phyloP scores from a whole-genome alignment of 768 basidiomycete species.

The Tylopilus plumbeoviolaceoides region DNA sequence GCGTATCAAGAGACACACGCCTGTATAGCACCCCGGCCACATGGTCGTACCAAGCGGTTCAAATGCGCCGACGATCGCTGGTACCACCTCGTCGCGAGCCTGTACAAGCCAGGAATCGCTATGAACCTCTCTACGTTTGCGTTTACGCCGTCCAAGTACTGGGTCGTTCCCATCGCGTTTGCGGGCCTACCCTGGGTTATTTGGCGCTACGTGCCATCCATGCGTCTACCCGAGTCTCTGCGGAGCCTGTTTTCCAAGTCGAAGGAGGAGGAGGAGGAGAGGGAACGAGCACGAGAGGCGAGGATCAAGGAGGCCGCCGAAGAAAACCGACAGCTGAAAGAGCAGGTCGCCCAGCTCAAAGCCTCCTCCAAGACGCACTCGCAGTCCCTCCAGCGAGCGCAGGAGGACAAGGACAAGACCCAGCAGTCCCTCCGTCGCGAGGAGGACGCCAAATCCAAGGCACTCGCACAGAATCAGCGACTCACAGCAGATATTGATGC shows the following conservation, averaged over 20 bases:
- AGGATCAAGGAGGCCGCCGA: constrained; percentile 5
- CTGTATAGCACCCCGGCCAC: constrained; percentile 21
- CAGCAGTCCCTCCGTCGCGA: constrained; percentile 21
- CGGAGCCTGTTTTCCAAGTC: neutral
- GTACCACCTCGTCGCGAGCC: constrained; percentile 16
- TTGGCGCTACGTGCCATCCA: constrained; percentile 10
- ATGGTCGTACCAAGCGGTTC: constrained; percentile 24
- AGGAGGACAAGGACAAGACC: constrained; percentile 11
- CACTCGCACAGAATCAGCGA: constrained; percentile 10
- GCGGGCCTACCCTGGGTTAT: constrained; percentile 25
- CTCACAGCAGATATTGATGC: constrained; percentile 11
- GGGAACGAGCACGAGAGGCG: constrained; percentile 12
- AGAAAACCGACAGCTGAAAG: constrained; percentile 18
- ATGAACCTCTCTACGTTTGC: constrained; percentile 30
- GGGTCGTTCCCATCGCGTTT: constrained; percentile 27
- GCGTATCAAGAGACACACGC: constrained; percentile 18
- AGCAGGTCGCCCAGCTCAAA: constrained; percentile 15
- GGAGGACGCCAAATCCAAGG: constrained; percentile 18
- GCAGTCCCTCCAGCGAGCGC: constrained; percentile 17
- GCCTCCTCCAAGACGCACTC: constrained; percentile 3
- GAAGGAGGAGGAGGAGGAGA: constrained; percentile 23
- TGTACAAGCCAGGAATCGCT: constrained; percentile 15
- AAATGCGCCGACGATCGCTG: constrained; percentile 21
- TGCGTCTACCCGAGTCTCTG: neutral
- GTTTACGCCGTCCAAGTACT: constrained; percentile 26